A percentile compares a stretch with the other conserved stretches of the same genome.
Conservation (phyloP, 2,329 filamentous ascomycete genomes). For the Westerdykella sp. region DNA sequence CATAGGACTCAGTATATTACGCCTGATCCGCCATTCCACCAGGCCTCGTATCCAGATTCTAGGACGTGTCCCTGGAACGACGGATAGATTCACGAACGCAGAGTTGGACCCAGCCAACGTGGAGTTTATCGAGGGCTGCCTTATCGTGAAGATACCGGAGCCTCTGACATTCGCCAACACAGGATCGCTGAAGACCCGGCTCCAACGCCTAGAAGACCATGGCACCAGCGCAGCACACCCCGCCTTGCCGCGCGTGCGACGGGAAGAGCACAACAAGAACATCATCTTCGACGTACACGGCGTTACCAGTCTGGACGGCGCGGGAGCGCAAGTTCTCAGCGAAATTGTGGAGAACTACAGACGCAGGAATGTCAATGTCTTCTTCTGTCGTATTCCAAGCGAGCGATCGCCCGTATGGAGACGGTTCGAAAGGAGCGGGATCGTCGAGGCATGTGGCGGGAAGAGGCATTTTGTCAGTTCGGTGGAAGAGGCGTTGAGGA, state of each 20-base stretch:
- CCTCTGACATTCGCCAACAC: constrained; percentile 97
- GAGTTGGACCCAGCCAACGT: constrained; percentile 65
- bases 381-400: constrained; percentile 57
- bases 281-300: constrained; percentile 97
- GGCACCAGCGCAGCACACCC: constrained; percentile 82
- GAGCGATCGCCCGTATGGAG: constrained; percentile 56
- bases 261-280: constrained; percentile 77
- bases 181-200: constrained; percentile 76
- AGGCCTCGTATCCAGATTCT: constrained; percentile 93
- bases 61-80: constrained; percentile 75
- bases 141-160: constrained; percentile 97
- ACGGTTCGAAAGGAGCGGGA: constrained; percentile 72
- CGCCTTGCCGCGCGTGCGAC: constrained; percentile 71
- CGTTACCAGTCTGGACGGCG: constrained; percentile 91
- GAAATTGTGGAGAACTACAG: constrained; percentile 83
- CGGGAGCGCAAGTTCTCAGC: constrained; percentile 80
- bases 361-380: constrained; percentile 69
- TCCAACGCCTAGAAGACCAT: constrained; percentile 80
- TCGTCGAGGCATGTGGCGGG: constrained; percentile 77
- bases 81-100: constrained; percentile 75
- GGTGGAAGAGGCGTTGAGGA: constrained; percentile 75
- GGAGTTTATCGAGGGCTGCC: constrained; percentile 83
- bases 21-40: constrained; percentile 84
- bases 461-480: constrained; percentile 70
- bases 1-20: constrained; percentile 81